These are phyloP conservation scores for Aspergillus caelatus DNA, from an alignment of 2,329 filamentous ascomycete species.

Conservation along the genomic window DNA sequence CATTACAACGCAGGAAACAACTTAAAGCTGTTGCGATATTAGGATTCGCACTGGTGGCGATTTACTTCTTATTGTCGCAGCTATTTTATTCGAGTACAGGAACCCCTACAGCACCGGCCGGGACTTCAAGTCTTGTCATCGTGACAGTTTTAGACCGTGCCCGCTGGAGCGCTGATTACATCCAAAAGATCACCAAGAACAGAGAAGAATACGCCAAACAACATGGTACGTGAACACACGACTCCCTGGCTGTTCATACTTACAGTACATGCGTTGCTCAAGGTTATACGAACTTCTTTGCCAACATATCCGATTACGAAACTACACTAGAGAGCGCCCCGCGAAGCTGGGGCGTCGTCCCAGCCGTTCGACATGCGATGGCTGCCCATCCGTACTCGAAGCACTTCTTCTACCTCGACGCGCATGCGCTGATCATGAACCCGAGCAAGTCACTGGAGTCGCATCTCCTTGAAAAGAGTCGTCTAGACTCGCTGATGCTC, in stretches of 20 bases:
- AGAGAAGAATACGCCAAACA: conserved; percentile 79
- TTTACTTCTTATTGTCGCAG: conserved; percentile 64
- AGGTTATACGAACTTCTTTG: conserved; percentile 89
- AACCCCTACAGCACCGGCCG: conserved; percentile 30
- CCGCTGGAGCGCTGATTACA: conserved; percentile 66
- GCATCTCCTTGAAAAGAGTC: conserved; percentile 68
- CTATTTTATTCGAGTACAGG: conserved; percentile 35
- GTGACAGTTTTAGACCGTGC: conserved; percentile 80
- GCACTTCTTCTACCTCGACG: conserved; percentile 86
- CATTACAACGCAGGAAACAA: conserved; percentile 60
- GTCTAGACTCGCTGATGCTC: conserved; percentile 78
- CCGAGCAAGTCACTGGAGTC: conserved; percentile 69
- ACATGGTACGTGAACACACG: conserved; percentile 66
- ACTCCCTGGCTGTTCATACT: background rate
- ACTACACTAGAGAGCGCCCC: conserved; percentile 45
- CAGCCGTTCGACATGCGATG: conserved; percentile 86
- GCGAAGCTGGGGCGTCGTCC: conserved; percentile 66
- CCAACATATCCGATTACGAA: conserved; percentile 72
- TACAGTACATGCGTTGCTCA: background rate
- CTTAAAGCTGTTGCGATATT: conserved; percentile 62
- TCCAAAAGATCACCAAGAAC: conserved; percentile 77
- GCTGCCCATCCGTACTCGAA: conserved; percentile 73
- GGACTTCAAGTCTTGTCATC: conserved; percentile 65
- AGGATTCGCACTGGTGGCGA: conserved; percentile 56
- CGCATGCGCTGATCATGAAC: conserved; percentile 88